Base-by-base conservation (phyloP, 2,329 filamentous ascomycete genomes). In the Lecanosticta acicola region DNA sequence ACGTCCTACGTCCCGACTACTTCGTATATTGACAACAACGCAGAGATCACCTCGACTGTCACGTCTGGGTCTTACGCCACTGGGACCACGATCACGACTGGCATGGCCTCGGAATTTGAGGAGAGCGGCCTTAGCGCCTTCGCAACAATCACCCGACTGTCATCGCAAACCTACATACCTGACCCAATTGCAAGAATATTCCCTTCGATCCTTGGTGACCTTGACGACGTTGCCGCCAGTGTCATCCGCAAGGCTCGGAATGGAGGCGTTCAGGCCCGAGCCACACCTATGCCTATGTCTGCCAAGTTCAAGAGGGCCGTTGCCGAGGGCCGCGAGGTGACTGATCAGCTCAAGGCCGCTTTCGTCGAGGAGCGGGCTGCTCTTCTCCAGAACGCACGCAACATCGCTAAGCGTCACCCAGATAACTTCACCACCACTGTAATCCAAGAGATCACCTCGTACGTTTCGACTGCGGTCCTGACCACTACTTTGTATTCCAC, bases 281-380 rank as follows among this genome's bases (percentile, higher is more conserved):
- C 34, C 11, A 37, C 34, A 16, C 34, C 18, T 9, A 8, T 37
- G 5, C 34, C 34, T 4, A 19, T 19, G 13, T 37, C 34, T 4
- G 34, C 34, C 3, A 37, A 37, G 16, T 37, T 37, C 34, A 16
- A 19, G n/a, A 37, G 21, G 34, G 34, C 34, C n/a, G 21, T 37
- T 19, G 21, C 21, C 14, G 34, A 37, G 13, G 34, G 34, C 21
- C 34, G 34, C 13, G 11, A 16, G 16, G 21, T 37, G 10, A 19
- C 18, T 37, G 34, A 37, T 4, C 16, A 37, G 11, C 34, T 37
- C n/a, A 37, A 37, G 34, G 16, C 16, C 3, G 34, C 34, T 4
- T 37, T 37, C 16, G 34, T 37, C 16, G 21, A 37, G 34, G 34
- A 37, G 16, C 34, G 34, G 4, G 34, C 34, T 8, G 34, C 34